Percentiles rank a stretch among this genome's conserved stretches.
These are phyloP conservation scores for Erythrophleum ivorense DNA, from an alignment of 331 rosid species.

Conservation along the genomic window DNA sequence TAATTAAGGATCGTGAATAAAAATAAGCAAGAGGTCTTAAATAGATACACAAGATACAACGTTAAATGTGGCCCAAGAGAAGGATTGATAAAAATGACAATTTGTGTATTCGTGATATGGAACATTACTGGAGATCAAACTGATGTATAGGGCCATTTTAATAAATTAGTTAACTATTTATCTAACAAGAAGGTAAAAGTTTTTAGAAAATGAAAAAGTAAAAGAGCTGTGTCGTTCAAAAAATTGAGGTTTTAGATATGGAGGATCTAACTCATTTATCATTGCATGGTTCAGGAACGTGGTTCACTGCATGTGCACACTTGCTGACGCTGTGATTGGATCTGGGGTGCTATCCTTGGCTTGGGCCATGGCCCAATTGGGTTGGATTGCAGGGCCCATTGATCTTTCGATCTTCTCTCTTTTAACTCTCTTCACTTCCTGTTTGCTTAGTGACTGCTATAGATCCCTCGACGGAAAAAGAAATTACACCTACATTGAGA, in stretches of 20 bases:
- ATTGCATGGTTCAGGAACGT: conserved; percentile 43
- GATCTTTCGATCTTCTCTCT: conserved; percentile 22
- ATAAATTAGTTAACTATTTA: too few relatives aligned
- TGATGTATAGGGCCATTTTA: too few relatives aligned
- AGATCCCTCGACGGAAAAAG: conserved; percentile 53
- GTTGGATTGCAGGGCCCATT: conserved; percentile 50
- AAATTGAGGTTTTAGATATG: background rate
- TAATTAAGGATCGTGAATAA: too few relatives aligned
- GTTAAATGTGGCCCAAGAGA: too few relatives aligned
- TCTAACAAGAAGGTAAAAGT: too few relatives aligned
- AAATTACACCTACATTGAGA: conserved; percentile 42
- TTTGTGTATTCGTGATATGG: too few relatives aligned
- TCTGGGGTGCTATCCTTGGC: conserved; percentile 55
- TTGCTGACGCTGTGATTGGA: conserved; percentile 60
- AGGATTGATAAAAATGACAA: too few relatives aligned
- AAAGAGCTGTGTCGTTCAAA: background rate
- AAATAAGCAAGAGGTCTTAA: too few relatives aligned
- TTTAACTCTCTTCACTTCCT: conserved; percentile 43
- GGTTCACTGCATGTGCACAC: conserved; percentile 53
- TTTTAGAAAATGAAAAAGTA: background rate
- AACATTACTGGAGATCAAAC: too few relatives aligned
- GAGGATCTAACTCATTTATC: background rate
- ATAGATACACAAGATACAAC: too few relatives aligned
- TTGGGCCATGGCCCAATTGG: conserved; percentile 61
- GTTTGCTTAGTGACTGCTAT: conserved; percentile 45